phyloP scores from a whole-genome alignment of 1,284 basidiomycete species.

The Trichosporon inkin region DNA sequence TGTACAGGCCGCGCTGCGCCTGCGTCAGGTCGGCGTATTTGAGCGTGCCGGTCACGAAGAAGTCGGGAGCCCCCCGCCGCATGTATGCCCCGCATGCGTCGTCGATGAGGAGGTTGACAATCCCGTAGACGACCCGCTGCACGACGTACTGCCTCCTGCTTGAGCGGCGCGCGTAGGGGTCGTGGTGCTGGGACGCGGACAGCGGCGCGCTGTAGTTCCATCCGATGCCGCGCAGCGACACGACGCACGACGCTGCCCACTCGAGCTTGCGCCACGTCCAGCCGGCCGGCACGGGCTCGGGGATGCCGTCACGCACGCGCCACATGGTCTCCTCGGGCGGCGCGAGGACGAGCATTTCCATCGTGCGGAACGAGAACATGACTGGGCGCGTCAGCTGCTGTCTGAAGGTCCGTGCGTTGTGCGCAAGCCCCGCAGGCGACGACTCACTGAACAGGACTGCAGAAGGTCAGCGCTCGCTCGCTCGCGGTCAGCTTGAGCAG shows the following conservation, averaged over 20 bases:
- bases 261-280: slow-evolving; percentile 38
- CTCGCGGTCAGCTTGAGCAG: not conserved
- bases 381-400: slow-evolving; percentile 9
- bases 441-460: slow-evolving; percentile 25
- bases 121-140: slow-evolving; percentile 13
- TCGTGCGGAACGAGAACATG: slow-evolving; percentile 22
- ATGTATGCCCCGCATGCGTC: slow-evolving; percentile 26
- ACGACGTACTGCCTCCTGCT: slow-evolving; percentile 24
- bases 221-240: slow-evolving; percentile 40
- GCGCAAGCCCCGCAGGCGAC: not conserved
- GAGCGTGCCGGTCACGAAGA: slow-evolving; percentile 28
- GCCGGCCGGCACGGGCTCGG: slow-evolving; percentile 36
- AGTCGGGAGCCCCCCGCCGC: slow-evolving; percentile 24
- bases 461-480: not conserved
- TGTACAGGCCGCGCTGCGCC: slow-evolving; percentile 27
- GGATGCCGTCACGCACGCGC: slow-evolving; percentile 20
- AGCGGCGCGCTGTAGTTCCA: slow-evolving; percentile 40
- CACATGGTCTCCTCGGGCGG: slow-evolving; percentile 37
- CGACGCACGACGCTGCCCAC: slow-evolving; percentile 37
- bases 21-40: slow-evolving; percentile 25
- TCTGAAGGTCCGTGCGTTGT: not conserved
- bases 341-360: slow-evolving; percentile 36
- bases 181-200: slow-evolving; percentile 20
- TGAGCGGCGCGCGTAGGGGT: slow-evolving; percentile 32
- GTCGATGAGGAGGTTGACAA: not conserved